Evolutionary conservation across 1,139 yeast species (phyloP), one percentile per base, ranked within the genome.

Genomic region (Magnusiomyces paraingens): DNA sequence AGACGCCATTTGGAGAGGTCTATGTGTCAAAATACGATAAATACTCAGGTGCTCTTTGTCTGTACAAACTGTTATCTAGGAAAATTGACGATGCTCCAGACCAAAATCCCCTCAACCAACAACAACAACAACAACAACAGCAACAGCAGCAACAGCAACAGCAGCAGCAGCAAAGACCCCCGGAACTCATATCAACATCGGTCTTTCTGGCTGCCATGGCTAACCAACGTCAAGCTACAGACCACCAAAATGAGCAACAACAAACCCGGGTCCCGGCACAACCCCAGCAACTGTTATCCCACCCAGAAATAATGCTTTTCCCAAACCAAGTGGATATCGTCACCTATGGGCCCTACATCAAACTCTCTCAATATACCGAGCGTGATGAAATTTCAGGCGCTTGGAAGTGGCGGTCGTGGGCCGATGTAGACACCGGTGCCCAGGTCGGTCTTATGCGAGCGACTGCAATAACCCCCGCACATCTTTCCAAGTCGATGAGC

Each of bases 1-100:
- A 58, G 38, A 58, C 55, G 11, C 61, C 59, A 22, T 63, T 62
- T 54, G 70, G 70, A 8, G 60, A 63, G 8, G 41, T 67, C 14
- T 52, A 62, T 47, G 53, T 62, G 29, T 59, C 67, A n/a, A 54
- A 54, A 20, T 66, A 65, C 55, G 59, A 63, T 48, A 54, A 57
- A 11, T 38, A 39, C n/a, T 49, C 53, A 0, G 66, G 66, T 8
- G 51, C 54, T 26, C 51, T 63, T 21, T 62, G 60, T 39, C 52
- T 59, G 18, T 55, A 53, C 41, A 62, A 57, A 47, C 41, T 53
- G 49, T 50, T 53, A 21, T 41, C 49, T 40, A 43, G 53, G 5
- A 41, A 45, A 12, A 52, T 57, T 38, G 56, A 54, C 29, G 41
- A 44, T 12, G 53, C 52, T 12, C 26, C 53, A 18, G 12, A 54